Conservation (phyloP, 306 rosid genomes). For the Sesbania bispinosa region DNA sequence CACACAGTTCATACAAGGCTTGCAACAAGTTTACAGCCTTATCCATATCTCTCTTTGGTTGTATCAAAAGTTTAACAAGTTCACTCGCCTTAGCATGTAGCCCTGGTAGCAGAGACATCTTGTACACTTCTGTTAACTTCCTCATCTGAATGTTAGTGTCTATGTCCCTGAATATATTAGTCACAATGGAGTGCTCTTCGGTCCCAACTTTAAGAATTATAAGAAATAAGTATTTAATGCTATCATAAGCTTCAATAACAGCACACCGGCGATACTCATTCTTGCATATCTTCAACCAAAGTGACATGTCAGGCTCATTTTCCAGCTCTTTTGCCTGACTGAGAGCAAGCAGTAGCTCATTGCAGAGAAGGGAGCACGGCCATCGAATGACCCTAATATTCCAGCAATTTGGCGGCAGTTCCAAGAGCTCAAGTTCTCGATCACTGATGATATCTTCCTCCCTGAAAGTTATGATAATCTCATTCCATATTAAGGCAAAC, state of each 20-base stretch:
- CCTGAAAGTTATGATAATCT: constrained; percentile 78
- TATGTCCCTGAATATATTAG: constrained; percentile 44
- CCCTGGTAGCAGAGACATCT: constrained; percentile 50
- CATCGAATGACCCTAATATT: constrained; percentile 83
- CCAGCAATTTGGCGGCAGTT: constrained; percentile 84
- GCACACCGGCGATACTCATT: constrained; percentile 88
- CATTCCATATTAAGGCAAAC: constrained; percentile 98
- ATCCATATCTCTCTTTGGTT: constrained; percentile 43
- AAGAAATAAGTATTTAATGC: constrained; percentile 56
- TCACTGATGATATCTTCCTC: constrained; percentile 93
- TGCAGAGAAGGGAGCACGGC: constrained; percentile 80
- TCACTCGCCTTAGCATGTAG: constrained; percentile 65
- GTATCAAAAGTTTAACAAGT: constrained; percentile 55
- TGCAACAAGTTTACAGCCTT: constrained; percentile 69
- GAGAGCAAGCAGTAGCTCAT: constrained; percentile 83
- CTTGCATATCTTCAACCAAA: constrained; percentile 86
- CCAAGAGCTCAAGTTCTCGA: constrained; percentile 71
- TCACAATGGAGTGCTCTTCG: constrained; percentile 56
- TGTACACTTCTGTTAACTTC: constrained; percentile 39
- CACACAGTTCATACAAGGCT: constrained; percentile 70
- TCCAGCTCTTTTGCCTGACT: constrained; percentile 74
- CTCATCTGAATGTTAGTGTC: constrained; percentile 42
- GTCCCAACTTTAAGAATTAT: constrained; percentile 43
- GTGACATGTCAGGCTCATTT: constrained; percentile 39
- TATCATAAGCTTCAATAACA: constrained; percentile 83